Conservation (phyloP, 1,284 basidiomycete genomes). For the Acaromyces ingoldii region DNA sequence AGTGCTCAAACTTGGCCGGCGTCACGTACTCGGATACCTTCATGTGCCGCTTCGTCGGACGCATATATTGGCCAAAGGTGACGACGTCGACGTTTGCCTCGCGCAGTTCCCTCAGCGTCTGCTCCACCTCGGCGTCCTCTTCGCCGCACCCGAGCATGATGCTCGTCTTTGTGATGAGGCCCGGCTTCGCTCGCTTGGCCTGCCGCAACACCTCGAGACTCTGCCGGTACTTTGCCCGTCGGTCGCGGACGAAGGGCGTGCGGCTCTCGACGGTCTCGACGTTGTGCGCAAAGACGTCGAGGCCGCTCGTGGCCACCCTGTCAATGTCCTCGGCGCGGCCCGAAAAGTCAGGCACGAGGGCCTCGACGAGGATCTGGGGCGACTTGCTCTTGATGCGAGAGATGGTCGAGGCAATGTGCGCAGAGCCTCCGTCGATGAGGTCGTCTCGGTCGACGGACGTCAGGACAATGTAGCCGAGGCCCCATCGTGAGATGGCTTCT, state of each 20-base stretch:
- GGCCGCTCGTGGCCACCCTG: slow-evolving; percentile 77
- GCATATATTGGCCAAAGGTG: slow-evolving; percentile 99
- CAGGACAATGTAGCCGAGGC: slow-evolving; percentile 93
- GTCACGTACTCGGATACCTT: slow-evolving; percentile 95
- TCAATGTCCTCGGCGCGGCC: slow-evolving; percentile 73
- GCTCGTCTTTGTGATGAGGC: slow-evolving; percentile 91
- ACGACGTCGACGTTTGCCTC: slow-evolving; percentile 89
- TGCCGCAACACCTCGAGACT: slow-evolving; percentile 77
- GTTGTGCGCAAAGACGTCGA: slow-evolving; percentile 98
- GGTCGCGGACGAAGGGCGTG: slow-evolving; percentile 91
- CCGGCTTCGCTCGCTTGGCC: slow-evolving; percentile 60
- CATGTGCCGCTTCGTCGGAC: slow-evolving; percentile 98
- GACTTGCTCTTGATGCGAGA: slow-evolving; percentile 89
- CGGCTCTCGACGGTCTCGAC: slow-evolving; percentile 89
- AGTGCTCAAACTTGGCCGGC: slow-evolving; percentile 84
- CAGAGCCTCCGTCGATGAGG: slow-evolving; percentile 81
- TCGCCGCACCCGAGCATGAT: slow-evolving; percentile 99
- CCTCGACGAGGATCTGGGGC: slow-evolving; percentile 91
- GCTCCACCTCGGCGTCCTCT: slow-evolving; percentile 73
- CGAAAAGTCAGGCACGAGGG: slow-evolving; percentile 89
- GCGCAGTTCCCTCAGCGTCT: slow-evolving; percentile 80
- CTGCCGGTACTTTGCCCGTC: slow-evolving; percentile 85
- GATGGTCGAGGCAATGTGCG: slow-evolving; percentile 92
- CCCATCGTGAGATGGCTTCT: slow-evolving; percentile 96
- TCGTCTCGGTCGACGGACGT: slow-evolving; percentile 97